Evolutionary conservation across 495 filamentous ascomycete species (phyloP).

Genomic region (Saxophila tyrrhenica): DNA sequence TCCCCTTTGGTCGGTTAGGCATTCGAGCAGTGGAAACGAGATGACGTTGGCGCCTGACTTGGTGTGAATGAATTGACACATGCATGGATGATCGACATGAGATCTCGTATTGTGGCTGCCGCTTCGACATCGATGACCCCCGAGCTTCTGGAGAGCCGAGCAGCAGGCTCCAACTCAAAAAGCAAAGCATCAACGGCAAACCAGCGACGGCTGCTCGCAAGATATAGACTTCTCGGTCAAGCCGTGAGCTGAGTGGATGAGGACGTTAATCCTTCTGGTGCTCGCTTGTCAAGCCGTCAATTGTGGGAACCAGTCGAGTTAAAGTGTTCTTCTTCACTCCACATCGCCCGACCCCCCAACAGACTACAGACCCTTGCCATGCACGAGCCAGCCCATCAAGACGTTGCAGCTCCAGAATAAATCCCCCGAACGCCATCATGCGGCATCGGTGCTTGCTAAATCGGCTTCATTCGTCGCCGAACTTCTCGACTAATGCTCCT

Average conservation of each 20-base stretch:
- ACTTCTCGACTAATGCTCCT: neutral
- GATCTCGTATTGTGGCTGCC: neutral
- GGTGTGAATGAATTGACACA: neutral
- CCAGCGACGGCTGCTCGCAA: no score
- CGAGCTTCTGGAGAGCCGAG: neutral
- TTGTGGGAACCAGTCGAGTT: neutral
- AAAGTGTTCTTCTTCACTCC: neutral
- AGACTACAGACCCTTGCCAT: neutral
- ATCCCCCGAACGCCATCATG: neutral
- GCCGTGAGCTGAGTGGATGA: no score
- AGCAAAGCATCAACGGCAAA: no score
- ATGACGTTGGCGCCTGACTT: neutral
- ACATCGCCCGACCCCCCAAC: neutral
- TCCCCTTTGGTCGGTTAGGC: neutral
- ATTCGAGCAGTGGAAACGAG: neutral
- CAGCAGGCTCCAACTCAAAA: neutral
- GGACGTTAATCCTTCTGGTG: no score
- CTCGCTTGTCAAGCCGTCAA: no score
- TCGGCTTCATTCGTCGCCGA: neutral
- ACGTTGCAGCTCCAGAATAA: neutral
- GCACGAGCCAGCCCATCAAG: neutral
- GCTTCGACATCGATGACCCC: neutral
- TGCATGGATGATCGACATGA: neutral
- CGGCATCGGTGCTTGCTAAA: neutral
- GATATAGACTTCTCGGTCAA: no score